Evolutionary conservation across 768 basidiomycete genomes (phyloP).

Genomic region (Phlebiopsis flavidoalba): DNA sequence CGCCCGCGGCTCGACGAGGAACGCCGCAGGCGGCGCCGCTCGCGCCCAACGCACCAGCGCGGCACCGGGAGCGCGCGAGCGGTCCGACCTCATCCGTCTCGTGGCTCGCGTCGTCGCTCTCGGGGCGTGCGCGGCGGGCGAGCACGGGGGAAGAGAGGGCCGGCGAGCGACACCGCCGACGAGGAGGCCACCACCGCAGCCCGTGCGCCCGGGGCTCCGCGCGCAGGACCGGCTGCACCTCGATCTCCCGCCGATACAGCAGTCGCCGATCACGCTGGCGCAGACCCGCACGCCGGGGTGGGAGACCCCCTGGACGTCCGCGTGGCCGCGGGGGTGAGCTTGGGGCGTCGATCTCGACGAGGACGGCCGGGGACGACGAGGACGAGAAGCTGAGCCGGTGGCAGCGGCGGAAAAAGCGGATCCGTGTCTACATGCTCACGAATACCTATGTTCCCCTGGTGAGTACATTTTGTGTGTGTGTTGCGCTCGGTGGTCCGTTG

Average conservation of each 20-base stretch:
- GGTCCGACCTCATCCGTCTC: slow-evolving; percentile 42
- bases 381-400: slow-evolving; percentile 21
- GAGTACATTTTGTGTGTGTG: slow-evolving; percentile 18
- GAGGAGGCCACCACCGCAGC: slow-evolving; percentile 1
- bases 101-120: slow-evolving; percentile 41
- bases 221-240: slow-evolving; percentile 16
- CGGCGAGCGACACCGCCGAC: too few species aligned
- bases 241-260: slow-evolving; percentile 29
- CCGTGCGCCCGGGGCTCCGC: background rate
- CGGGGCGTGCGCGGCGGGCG: slow-evolving; percentile 31
- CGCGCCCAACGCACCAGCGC: slow-evolving; percentile 5
- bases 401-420: slow-evolving; percentile 37
- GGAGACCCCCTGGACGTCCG: slow-evolving; percentile 66
- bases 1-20: slow-evolving; percentile 44
- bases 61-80: slow-evolving; percentile 14
- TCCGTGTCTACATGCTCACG: slow-evolving; percentile 64
- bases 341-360: slow-evolving; percentile 10
- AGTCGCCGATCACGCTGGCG: slow-evolving; percentile 42
- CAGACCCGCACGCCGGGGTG: slow-evolving; percentile 58
- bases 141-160: too few species aligned
- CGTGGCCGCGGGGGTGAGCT: slow-evolving; percentile 9
- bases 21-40: slow-evolving; percentile 15
- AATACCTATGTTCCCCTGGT: slow-evolving; percentile 81
- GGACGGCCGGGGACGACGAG: slow-evolving; percentile 10
- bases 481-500: background rate